Evolutionary conservation across 2,329 filamentous ascomycete species (phyloP).

Genomic region (Juglanconis oblonga): DNA sequence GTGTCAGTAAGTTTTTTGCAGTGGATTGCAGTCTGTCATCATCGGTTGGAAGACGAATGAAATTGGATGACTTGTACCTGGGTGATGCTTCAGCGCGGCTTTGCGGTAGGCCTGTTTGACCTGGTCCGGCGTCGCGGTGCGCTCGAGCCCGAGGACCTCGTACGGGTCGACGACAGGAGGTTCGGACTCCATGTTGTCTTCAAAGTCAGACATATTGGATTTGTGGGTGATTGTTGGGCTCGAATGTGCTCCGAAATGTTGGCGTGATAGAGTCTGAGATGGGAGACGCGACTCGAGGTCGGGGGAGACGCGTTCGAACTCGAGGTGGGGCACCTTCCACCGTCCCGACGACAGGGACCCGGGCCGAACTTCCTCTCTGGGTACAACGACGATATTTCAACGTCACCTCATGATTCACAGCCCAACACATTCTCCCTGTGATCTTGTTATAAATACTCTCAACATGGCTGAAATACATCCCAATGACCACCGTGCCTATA

Average conservation of each 20-base stretch:
- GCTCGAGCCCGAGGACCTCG: constrained; percentile 68
- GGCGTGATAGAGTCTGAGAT: background rate
- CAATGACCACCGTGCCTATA: constrained; percentile 47
- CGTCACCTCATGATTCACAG: background rate
- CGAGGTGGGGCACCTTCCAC: too few species aligned
- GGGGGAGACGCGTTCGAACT: background rate
- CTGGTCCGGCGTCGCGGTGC: constrained; percentile 70
- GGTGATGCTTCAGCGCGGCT: constrained; percentile 81
- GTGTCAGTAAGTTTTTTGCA: background rate
- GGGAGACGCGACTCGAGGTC: constrained; percentile 9
- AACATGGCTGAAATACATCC: constrained; percentile 25
- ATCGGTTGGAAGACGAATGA: background rate
- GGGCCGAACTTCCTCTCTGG: background rate
- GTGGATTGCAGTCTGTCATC: background rate
- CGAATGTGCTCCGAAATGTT: background rate
- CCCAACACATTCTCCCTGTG: too few species aligned
- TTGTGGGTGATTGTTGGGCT: constrained; percentile 1
- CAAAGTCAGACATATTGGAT: constrained; percentile 42
- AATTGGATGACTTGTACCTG: constrained; percentile 52
- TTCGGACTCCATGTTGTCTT: constrained; percentile 53
- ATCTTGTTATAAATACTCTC: too few species aligned
- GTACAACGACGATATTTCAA: background rate
- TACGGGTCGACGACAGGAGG: constrained; percentile 74
- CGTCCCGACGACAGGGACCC: background rate
- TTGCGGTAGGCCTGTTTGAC: constrained; percentile 92